Evolutionary conservation across 805 yeast species (phyloP).

Genomic region (Torulaspora quercuum): DNA sequence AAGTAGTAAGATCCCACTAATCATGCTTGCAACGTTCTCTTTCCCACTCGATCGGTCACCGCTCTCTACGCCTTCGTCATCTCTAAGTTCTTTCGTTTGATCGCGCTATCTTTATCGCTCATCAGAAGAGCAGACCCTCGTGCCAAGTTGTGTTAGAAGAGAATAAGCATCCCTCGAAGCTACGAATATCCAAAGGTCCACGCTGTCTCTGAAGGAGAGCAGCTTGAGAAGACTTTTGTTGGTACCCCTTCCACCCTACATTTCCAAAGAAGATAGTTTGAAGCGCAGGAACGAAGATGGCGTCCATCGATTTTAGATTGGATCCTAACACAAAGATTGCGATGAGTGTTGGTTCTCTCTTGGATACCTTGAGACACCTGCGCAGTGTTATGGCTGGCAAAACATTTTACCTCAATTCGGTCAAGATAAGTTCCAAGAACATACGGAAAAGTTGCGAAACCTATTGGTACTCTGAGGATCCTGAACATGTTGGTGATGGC

Average conservation of each 20-base stretch:
- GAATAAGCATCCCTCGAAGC: too few species aligned
- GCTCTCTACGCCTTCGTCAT: too few species aligned
- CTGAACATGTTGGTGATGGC: conserved; percentile 1
- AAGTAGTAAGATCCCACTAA: conserved; percentile 9
- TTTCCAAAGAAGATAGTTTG: neutral
- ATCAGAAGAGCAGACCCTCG: too few species aligned
- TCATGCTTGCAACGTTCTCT: conserved; percentile 2
- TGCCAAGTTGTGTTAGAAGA: too few species aligned
- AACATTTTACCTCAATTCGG: conserved; percentile 18
- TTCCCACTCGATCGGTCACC: too few species aligned
- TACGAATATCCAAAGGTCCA: too few species aligned
- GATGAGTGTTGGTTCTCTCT: conserved; percentile 1
- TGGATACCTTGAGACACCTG: conserved; percentile 16
- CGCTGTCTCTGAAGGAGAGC: too few species aligned
- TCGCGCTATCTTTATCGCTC: too few species aligned
- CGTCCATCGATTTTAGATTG: neutral
- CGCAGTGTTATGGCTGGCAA: conserved; percentile 14
- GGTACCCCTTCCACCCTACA: too few species aligned
- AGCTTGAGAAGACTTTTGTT: too few species aligned
- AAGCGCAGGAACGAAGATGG: neutral
- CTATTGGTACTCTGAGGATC: conserved; percentile 8
- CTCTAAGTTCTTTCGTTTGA: too few species aligned
- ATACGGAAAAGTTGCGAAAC: conserved; percentile 15
- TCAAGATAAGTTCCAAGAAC: conserved; percentile 10
- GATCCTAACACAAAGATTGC: conserved; percentile 1